A percentile compares a stretch with the other conserved stretches of the same genome.
These are phyloP conservation scores for Rhodofomes roseus DNA, from an alignment of 1,284 basidiomycete species.

Conservation along the genomic window DNA sequence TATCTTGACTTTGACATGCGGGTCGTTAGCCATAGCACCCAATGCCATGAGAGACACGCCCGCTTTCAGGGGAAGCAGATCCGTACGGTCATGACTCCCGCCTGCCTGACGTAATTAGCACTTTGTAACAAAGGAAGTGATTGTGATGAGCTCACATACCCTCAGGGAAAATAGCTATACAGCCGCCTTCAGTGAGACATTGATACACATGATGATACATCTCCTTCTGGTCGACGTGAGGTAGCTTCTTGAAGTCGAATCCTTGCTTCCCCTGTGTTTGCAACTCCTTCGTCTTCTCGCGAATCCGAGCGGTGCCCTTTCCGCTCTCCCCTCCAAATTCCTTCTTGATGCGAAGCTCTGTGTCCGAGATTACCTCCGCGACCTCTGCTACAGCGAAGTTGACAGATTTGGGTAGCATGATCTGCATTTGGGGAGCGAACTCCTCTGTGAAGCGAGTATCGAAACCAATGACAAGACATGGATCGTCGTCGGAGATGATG, in stretches of 20 bases:
- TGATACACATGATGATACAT: constrained; percentile 97
- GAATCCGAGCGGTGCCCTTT: constrained; percentile 68
- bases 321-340: constrained; percentile 85
- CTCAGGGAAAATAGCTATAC: constrained; percentile 96
- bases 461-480: constrained; percentile 77
- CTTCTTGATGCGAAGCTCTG: constrained; percentile 79
- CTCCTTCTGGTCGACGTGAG: constrained; percentile 87
- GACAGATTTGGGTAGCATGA: constrained; percentile 84
- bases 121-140: not conserved
- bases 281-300: constrained; percentile 62
- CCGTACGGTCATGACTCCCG: constrained; percentile 94
- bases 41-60: constrained; percentile 98
- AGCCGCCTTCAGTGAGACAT: constrained; percentile 81
- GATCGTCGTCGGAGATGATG: constrained; percentile 70
- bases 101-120: constrained; percentile 42
- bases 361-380: constrained; percentile 87
- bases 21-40: constrained; percentile 91
- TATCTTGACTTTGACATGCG: constrained; percentile 85
- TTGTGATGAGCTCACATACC: constrained; percentile 43
- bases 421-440: constrained; percentile 79
- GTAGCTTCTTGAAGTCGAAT: constrained; percentile 73
- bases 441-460: constrained; percentile 80
- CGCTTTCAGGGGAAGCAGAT: constrained; percentile 92
- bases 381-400: constrained; percentile 83
- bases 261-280: constrained; percentile 55